These are phyloP conservation scores for Murraya koenigii DNA, from an alignment of 345 rosid species.

Conservation along the genomic window DNA sequence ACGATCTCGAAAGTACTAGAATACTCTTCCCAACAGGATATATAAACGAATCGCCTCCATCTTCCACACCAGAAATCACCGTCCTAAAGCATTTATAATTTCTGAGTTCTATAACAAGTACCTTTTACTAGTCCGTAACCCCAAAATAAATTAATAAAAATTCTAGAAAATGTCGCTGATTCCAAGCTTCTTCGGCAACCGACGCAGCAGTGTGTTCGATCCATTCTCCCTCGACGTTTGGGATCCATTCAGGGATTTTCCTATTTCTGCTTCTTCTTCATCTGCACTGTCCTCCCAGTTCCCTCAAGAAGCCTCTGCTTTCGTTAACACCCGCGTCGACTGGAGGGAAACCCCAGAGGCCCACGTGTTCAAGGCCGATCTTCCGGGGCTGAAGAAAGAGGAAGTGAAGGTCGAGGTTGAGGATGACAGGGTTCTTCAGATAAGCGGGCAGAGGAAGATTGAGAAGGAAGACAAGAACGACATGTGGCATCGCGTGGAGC, in stretches of 20 bases:
- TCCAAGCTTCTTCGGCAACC: constrained; percentile 14
- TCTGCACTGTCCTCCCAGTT: not conserved
- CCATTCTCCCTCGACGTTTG: constrained; percentile 23
- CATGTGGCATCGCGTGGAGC: constrained; percentile 22
- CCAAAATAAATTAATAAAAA: no score
- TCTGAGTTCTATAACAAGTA: fast-evolving
- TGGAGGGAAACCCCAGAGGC: constrained; percentile 24
- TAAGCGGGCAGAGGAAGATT: constrained; percentile 8
- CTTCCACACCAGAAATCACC: no score
- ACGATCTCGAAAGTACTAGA: no score
- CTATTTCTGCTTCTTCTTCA: not conserved
- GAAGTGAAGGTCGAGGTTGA: constrained; percentile 23
- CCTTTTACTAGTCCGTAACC: no score
- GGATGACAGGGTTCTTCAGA: constrained; percentile 19
- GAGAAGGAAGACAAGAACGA: constrained; percentile 24
- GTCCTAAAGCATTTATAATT: fast-evolving
- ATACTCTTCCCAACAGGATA: no score
- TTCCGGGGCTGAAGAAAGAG: constrained; percentile 21
- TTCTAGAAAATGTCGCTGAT: constrained; percentile 9
- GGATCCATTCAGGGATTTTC: constrained; percentile 19
- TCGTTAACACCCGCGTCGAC: constrained; percentile 16
- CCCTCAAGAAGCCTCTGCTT: constrained; percentile 4
- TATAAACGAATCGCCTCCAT: fast-evolving
- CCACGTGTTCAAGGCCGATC: constrained; percentile 21
- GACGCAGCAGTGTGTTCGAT: constrained; percentile 12